Evolutionary conservation across 371 early-diverging fungal genomes (phyloP).

Genomic region (Vairimorpha ceranae): DNA sequence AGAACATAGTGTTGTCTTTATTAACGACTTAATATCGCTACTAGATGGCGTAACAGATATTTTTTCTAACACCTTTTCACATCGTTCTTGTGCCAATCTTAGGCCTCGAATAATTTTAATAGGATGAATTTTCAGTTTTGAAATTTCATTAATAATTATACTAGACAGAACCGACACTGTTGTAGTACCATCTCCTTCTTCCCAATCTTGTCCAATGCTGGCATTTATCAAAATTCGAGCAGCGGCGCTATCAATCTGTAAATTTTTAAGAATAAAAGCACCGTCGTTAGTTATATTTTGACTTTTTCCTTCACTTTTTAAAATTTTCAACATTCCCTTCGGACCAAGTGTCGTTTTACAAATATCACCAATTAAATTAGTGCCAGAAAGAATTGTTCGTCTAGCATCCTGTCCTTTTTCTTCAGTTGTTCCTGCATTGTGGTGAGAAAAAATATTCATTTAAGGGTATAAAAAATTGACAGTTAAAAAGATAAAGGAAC

Average conservation of each 20-base stretch:
- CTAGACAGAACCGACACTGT: slow-evolving; percentile 93
- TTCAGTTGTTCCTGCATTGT: slow-evolving; percentile 59
- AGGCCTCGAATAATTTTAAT: slow-evolving; percentile 93
- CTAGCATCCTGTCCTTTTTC: slow-evolving; percentile 60
- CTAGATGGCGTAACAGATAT: slow-evolving; percentile 72
- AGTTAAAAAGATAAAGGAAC: too few relatives aligned
- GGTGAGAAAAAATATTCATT: slow-evolving; percentile 53
- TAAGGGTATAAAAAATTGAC: slow-evolving; percentile 16
- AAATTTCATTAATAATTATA: slow-evolving; percentile 87
- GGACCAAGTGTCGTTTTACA: slow-evolving; percentile 75
- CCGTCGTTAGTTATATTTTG: slow-evolving; percentile 97
- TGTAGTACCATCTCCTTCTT: slow-evolving; percentile 99
- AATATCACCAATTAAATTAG: slow-evolving; percentile 89
- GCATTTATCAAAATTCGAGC: slow-evolving; percentile 85
- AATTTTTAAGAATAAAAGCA: slow-evolving; percentile 94
- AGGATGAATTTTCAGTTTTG: slow-evolving; percentile 88
- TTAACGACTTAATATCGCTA: slow-evolving; percentile 62
- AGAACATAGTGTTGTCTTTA: slow-evolving; percentile 89
- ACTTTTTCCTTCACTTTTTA: slow-evolving; percentile 70
- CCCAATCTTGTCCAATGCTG: slow-evolving; percentile 96
- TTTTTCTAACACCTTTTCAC: slow-evolving; percentile 73
- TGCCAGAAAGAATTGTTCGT: slow-evolving; percentile 74
- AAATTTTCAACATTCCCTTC: slow-evolving; percentile 79
- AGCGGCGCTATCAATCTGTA: slow-evolving; percentile 89
- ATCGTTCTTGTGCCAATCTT: slow-evolving; percentile 77